Evolutionary conservation across 2,329 filamentous ascomycete genomes (phyloP).

Genomic region (Xylaria sp.): DNA sequence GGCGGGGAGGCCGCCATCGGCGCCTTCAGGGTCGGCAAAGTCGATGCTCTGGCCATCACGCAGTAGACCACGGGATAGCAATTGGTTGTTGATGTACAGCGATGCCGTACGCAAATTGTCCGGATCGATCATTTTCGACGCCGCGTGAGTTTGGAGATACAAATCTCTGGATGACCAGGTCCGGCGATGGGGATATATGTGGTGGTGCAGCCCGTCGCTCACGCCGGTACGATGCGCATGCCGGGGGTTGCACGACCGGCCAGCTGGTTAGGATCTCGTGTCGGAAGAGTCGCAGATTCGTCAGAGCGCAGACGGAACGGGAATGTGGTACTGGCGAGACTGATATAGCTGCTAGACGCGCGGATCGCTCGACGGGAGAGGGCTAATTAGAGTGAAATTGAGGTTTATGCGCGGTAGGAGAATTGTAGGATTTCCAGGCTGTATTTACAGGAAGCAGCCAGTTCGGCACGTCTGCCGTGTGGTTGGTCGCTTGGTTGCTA

Average conservation of each 20-base stretch:
- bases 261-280: not conserved
- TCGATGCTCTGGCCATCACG: conserved; percentile 77
- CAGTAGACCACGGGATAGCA: conserved; percentile 68
- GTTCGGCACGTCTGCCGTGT: not conserved
- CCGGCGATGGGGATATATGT: not conserved
- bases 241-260: not conserved
- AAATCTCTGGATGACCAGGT: not conserved
- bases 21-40: conserved; percentile 74
- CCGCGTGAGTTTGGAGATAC: not conserved
- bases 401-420: not conserved
- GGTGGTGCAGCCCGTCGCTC: not conserved
- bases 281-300: not conserved
- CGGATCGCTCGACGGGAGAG: not conserved
- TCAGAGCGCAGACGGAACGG: not conserved
- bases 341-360: not conserved
- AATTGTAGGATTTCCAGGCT: not conserved
- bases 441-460: conserved; percentile 7
- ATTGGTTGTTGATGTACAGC: conserved; percentile 74
- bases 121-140: conserved; percentile 51
- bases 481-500: conserved; percentile 32
- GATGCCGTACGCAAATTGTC: conserved; percentile 71
- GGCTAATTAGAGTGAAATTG: not conserved
- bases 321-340: not conserved
- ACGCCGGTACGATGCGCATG: conserved; percentile 12
- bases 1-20: conserved; percentile 62